phyloP scores from a whole-genome alignment of 352 stramenopile species.

The Globisporangium radiosum region DNA sequence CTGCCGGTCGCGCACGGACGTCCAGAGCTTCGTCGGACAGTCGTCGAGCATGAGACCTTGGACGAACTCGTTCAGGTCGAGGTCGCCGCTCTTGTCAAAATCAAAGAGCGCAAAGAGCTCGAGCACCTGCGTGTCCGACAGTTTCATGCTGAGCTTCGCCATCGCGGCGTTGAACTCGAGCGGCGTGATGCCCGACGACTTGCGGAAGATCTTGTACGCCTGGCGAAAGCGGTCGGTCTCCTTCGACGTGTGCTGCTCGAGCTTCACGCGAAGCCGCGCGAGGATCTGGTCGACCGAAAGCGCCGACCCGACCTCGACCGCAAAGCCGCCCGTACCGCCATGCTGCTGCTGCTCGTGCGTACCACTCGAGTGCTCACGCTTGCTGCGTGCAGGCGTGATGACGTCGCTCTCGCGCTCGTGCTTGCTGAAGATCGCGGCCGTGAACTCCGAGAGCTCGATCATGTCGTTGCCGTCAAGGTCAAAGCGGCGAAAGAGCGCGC shows the following conservation, averaged over 20 bases:
- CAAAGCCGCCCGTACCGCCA: slow-evolving; percentile 3
- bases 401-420: slow-evolving; percentile 19
- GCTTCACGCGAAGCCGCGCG: slow-evolving; percentile 41
- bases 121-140: slow-evolving; percentile 42
- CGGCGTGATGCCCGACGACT: slow-evolving; percentile 47
- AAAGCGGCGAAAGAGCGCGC: slow-evolving; percentile 55
- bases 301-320: slow-evolving; percentile 28
- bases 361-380: neutral
- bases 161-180: slow-evolving; percentile 50
- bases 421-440: slow-evolving; percentile 42
- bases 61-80: slow-evolving; percentile 79
- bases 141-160: slow-evolving; percentile 42
- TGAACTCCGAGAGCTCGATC: slow-evolving; percentile 69
- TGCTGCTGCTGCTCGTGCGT: too few relatives aligned
- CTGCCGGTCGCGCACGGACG: slow-evolving; percentile 43
- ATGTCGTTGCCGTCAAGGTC: slow-evolving; percentile 51
- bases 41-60: slow-evolving; percentile 75
- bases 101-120: slow-evolving; percentile 69
- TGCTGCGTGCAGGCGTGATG: slow-evolving; percentile 4
- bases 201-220: slow-evolving; percentile 65
- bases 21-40: slow-evolving; percentile 47
- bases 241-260: slow-evolving; percentile 62
- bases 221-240: slow-evolving; percentile 71
- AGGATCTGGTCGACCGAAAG: slow-evolving; percentile 58
- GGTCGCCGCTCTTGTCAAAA: slow-evolving; percentile 67